A percentile compares a stretch with the other conserved stretches of the same genome.
phyloP scores from a whole-genome alignment of 2,329 filamentous ascomycete genomes.

The Orbilia javanica region DNA sequence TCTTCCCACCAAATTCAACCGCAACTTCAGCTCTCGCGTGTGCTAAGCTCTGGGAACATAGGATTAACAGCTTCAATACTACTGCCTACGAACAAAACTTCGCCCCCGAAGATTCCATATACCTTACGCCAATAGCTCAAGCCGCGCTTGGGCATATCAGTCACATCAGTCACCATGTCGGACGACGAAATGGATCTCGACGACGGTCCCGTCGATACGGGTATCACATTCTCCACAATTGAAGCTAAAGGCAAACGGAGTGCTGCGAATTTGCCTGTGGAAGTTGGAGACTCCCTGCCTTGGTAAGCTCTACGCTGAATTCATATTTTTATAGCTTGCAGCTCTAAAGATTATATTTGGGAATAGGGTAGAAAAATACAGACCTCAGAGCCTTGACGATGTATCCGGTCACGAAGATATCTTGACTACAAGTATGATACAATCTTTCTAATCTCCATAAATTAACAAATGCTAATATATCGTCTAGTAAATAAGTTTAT shows the following conservation, averaged over 20 bases:
- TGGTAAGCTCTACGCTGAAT: slow-evolving; percentile 72
- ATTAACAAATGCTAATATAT: slow-evolving; percentile 2
- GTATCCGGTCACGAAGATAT: slow-evolving; percentile 98
- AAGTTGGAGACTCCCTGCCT: slow-evolving; percentile 91
- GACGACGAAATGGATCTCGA: slow-evolving; percentile 78
- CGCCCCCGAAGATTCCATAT: not conserved
- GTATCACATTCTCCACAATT: slow-evolving; percentile 78
- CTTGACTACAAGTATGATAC: slow-evolving; percentile 76
- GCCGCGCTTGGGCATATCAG: not conserved
- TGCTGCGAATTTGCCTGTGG: slow-evolving; percentile 90
- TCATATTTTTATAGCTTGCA: not conserved
- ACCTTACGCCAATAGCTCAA: not conserved
- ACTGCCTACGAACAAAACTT: not conserved
- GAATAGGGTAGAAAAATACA: slow-evolving; percentile 92
- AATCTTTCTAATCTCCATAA: not conserved
- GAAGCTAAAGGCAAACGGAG: slow-evolving; percentile 87
- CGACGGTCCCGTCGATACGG: slow-evolving; percentile 66
- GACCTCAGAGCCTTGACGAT: slow-evolving; percentile 87
- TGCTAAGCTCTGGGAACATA: not conserved
- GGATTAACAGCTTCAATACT: not conserved
- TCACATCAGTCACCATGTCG: slow-evolving; percentile 66
- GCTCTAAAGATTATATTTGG: slow-evolving; percentile 55
- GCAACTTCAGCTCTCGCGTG: slow-evolving; percentile 32
- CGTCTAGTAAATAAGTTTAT: slow-evolving; percentile 86
- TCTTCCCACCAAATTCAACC: slow-evolving; percentile 51